These are phyloP conservation scores for Agrostemma githago DNA, from an alignment of 148 eudicot species.

Conservation along the genomic window DNA sequence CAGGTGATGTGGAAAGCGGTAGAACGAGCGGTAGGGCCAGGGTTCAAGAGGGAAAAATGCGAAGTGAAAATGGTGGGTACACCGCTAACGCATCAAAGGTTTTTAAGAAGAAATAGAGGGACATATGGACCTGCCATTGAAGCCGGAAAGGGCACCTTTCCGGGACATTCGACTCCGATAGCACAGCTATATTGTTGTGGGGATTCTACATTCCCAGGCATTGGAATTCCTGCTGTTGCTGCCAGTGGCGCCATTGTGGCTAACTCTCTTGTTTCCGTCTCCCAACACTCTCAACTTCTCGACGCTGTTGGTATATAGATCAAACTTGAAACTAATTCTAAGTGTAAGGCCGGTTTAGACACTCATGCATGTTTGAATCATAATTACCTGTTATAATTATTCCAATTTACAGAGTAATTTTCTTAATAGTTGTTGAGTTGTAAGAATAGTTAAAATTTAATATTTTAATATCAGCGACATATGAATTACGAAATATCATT, in stretches of 20 bases:
- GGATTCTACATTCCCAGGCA: constrained; percentile 95
- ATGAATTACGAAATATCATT: too few species aligned
- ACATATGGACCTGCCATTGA: constrained; percentile 92
- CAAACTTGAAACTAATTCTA: too few species aligned
- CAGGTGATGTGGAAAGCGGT: constrained; percentile 93
- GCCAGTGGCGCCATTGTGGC: constrained; percentile 99
- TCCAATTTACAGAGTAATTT: too few species aligned
- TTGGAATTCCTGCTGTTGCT: constrained; percentile 97
- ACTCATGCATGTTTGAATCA: too few species aligned
- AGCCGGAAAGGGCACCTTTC: constrained; percentile 78
- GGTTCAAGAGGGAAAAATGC: constrained; percentile 72
- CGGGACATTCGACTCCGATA: constrained; percentile 82
- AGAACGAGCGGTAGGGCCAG: constrained; percentile 74
- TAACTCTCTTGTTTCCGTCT: constrained; percentile 79
- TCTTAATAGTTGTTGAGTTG: too few species aligned
- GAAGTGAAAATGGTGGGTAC: constrained; percentile 85
- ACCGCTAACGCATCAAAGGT: constrained; percentile 82
- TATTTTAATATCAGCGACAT: too few species aligned
- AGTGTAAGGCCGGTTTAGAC: too few species aligned
- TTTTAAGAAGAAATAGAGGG: constrained; percentile 80
- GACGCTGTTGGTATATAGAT: constrained; percentile 55
- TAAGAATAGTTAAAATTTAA: too few species aligned
- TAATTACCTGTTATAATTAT: too few species aligned
- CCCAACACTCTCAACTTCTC: constrained; percentile 83
- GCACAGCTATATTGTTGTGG: constrained; percentile 86